A percentile compares a stretch with the other conserved stretches of the same genome.
Evolutionary conservation across 78 protist genomes (phyloP).

Genomic region (Pigoraptor vietnamica): DNA sequence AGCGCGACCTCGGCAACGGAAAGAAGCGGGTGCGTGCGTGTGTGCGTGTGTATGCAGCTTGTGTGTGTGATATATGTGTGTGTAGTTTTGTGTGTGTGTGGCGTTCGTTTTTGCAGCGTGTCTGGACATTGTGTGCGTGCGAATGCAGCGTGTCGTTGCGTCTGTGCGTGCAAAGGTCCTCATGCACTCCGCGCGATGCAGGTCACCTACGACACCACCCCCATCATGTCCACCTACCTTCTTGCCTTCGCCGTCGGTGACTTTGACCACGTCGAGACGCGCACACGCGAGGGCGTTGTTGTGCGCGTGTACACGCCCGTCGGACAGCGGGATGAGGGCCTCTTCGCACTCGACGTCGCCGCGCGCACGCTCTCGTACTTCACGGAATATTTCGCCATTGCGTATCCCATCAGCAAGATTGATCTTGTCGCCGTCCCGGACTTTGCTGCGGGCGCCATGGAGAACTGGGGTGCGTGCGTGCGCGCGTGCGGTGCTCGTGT

Average conservation of each 20-base stretch:
- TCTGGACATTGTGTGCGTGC: no score
- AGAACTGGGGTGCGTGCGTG: conserved; percentile 66
- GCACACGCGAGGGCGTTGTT: background rate
- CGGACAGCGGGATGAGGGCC: conserved; percentile 41
- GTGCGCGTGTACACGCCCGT: conserved; percentile 65
- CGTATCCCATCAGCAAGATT: conserved; percentile 73
- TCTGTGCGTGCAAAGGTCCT: no score
- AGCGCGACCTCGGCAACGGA: no score
- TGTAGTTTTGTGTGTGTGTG: no score
- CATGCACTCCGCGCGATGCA: no score
- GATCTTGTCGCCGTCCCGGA: conserved; percentile 48
- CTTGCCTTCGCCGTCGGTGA: conserved; percentile 82
- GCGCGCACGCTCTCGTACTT: conserved; percentile 27
- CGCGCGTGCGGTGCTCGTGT: no score
- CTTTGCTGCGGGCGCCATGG: conserved; percentile 82
- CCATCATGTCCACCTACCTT: conserved; percentile 81
- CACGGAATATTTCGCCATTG: conserved; percentile 39
- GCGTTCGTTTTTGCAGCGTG: background rate
- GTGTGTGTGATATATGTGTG: no score
- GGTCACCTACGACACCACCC: no score
- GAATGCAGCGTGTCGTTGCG: no score
- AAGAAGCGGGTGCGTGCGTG: no score
- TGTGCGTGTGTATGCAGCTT: no score
- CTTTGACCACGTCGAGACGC: conserved; percentile 50
- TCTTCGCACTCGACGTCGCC: conserved; percentile 71